Conservation (phyloP, 2,329 filamentous ascomycete genomes). For the Claviceps sp. region DNA sequence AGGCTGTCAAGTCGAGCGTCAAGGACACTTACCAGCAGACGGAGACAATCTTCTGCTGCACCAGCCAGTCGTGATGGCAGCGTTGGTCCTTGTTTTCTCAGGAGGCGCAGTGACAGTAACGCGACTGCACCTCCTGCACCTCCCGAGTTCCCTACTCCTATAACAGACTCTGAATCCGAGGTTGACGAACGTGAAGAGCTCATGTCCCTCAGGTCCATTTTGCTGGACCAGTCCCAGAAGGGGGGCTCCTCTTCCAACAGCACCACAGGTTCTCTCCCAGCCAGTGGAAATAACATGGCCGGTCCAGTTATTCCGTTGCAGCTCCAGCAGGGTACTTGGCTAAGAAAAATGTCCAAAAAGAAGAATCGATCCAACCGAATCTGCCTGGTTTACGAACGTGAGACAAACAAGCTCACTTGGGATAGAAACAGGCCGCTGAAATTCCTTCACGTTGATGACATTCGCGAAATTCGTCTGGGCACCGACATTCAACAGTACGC, state of each 20-base stretch:
- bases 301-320: conserved; percentile 65
- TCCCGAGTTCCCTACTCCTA: conserved; percentile 27
- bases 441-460: conserved; percentile 86
- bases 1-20: conserved; percentile 71
- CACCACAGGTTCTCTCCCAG: conserved; percentile 32
- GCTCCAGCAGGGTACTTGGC: conserved; percentile 62
- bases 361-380: conserved; percentile 64
- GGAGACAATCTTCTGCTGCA: conserved; percentile 65
- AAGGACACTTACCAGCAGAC: conserved; percentile 48
- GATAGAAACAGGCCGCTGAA: conserved; percentile 67
- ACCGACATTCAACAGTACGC: conserved; percentile 79
- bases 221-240: conserved; percentile 28
- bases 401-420: conserved; percentile 80
- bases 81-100: conserved; percentile 76
- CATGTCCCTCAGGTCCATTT: conserved; percentile 22
- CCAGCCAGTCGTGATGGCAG: conserved; percentile 73
- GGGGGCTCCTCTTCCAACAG: conserved; percentile 34
- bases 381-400: conserved; percentile 59
- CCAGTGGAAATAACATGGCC: conserved; percentile 31
- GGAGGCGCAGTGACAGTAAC: conserved; percentile 81
- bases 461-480: conserved; percentile 76
- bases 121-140: conserved; percentile 50
- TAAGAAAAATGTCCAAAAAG: conserved; percentile 79
- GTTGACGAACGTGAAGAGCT: conserved; percentile 35
- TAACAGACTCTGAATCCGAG: conserved; percentile 44